These are phyloP conservation scores for Plasmodium inui DNA, from an alignment of 169 alveolate species.

Conservation along the genomic window DNA sequence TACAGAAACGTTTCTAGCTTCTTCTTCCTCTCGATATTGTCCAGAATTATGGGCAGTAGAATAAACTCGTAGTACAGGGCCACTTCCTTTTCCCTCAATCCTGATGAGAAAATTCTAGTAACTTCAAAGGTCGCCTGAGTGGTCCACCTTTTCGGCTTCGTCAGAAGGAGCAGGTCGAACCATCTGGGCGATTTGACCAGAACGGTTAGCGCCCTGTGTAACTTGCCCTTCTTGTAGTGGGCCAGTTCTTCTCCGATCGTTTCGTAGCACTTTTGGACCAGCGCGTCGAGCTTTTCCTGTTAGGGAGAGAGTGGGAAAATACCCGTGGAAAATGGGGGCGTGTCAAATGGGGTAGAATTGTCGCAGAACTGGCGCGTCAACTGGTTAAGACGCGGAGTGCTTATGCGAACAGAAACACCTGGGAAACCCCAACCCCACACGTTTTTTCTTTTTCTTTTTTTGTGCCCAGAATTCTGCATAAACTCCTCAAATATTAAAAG, in stretches of 20 bases:
- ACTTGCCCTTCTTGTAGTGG: conserved; percentile 92
- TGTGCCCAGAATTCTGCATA: conserved; percentile 63
- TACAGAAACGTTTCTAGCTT: conserved; percentile 94
- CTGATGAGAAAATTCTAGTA: conserved; percentile 92
- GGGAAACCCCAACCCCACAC: background rate
- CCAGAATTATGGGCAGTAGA: conserved; percentile 37
- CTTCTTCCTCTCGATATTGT: conserved; percentile 86
- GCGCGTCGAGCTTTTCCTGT: conserved; percentile 12
- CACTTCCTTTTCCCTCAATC: conserved; percentile 86
- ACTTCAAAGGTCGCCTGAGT: conserved; percentile 95
- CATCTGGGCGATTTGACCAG: conserved; percentile 94
- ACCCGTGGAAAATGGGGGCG: background rate
- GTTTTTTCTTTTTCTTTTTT: background rate
- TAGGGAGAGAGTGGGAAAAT: background rate
- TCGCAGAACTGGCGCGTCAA: no score
- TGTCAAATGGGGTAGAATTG: background rate
- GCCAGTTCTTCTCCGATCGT: conserved; percentile 82
- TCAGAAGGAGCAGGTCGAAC: conserved; percentile 92
- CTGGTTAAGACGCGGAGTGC: background rate
- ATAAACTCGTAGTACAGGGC: conserved; percentile 15
- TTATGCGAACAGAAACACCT: background rate
- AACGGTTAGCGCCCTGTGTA: conserved; percentile 95
- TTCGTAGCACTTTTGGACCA: conserved; percentile 54
- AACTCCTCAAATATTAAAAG: conserved; percentile 34
- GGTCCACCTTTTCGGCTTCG: conserved; percentile 96